Base-by-base conservation (phyloP, 768 basidiomycete species). In the Suillus plorans region DNA sequence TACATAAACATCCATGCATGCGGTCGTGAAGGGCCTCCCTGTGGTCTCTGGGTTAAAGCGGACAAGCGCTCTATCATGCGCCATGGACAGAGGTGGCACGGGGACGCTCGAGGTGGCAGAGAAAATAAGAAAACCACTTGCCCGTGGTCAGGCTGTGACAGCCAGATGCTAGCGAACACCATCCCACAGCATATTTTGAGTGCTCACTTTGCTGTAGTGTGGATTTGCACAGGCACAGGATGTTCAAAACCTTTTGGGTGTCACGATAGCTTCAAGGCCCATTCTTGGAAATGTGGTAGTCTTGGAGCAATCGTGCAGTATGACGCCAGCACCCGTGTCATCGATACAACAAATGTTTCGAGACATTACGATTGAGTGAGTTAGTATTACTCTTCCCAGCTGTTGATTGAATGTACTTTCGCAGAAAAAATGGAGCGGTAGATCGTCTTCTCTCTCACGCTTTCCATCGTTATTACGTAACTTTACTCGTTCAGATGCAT, bases 21-120 rank as follows among this genome's bases (percentile, higher is more conserved):
- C 60, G 3, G n/a, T 22, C 34, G 25, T 2, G n/a, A 7, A 3
- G 49, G 39, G 18, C 42, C 64, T 44, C 37, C 18, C 18, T 64
- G 64, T 20, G 45, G 59, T 10, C 42, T 64, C 36, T 62, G 60
- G 59, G 44, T 64, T 6, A 60, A 60, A 34, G 52, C 60, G 14
- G 64, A 64, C 9, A 64, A 55, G 13, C 50, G 28, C 34, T 39
- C 50, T 9, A 62, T 64, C 28, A 44, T 49, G 13, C 22, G 55
- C 14, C 60, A 64, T 14, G 44, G 50, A 3, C 60, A 64, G n/a
- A n/a, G 25, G 5, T 61, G 60, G 60, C 64, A 64, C 31, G 5
- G 34, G 28, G 47, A 39, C 20, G 55, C 18, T 2, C 39, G 22
- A 59, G 49, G 47, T 10, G 45, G 34, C 20, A 36, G 52, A 12